phyloP scores from a whole-genome alignment of 1,284 basidiomycete species.

The Apiotrichum porosum region DNA sequence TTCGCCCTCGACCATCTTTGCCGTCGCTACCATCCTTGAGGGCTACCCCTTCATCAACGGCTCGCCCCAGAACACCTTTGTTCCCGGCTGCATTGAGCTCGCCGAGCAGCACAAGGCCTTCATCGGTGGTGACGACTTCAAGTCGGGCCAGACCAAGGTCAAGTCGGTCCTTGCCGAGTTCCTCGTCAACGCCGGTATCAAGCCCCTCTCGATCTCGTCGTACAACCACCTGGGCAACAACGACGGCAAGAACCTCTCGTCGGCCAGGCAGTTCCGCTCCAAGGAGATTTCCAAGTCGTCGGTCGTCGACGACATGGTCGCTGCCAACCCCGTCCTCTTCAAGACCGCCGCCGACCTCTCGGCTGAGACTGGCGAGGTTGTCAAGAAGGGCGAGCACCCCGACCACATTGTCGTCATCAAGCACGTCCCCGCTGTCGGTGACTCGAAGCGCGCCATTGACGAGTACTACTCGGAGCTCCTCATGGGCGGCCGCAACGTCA shows the following conservation, averaged over 20 bases:
- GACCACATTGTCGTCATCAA: constrained; percentile 97
- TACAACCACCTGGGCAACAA: constrained; percentile 99
- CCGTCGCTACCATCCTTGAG: constrained; percentile 92
- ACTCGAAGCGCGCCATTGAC: constrained; percentile 92
- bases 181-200: constrained; percentile 98
- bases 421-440: constrained; percentile 77
- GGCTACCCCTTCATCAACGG: constrained; percentile 95
- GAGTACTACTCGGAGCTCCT: constrained; percentile 91
- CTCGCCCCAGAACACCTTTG: constrained; percentile 98
- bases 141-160: constrained; percentile 89
- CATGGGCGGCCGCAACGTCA: constrained; percentile 55
- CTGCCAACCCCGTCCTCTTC: constrained; percentile 83
- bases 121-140: constrained; percentile 97
- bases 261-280: constrained; percentile 92
- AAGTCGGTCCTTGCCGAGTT: constrained; percentile 96
- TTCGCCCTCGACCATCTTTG: constrained; percentile 92
- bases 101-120: constrained; percentile 86
- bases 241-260: constrained; percentile 87
- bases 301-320: constrained; percentile 97
- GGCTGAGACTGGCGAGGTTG: constrained; percentile 54
- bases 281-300: constrained; percentile 97
- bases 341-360: constrained; percentile 54
- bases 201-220: constrained; percentile 90
- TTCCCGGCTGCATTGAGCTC: constrained; percentile 89
- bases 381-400: constrained; percentile 66